Base-by-base conservation (phyloP, 2,329 filamentous ascomycete species). In the Microdochium nivale region DNA sequence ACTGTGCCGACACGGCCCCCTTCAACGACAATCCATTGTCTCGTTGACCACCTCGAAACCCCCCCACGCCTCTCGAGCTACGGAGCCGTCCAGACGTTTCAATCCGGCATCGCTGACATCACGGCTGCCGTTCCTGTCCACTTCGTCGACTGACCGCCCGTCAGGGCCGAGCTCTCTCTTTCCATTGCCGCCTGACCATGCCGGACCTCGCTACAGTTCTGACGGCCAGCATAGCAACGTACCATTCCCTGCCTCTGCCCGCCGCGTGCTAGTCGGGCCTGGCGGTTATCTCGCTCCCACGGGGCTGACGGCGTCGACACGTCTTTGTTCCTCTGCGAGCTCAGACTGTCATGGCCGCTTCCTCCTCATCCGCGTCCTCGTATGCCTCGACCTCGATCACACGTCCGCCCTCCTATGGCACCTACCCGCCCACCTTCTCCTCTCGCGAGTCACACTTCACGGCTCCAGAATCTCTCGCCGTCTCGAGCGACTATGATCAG, bases 381-480 rank as follows among this genome's bases (percentile, higher is more conserved):
- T 76, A 70, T 54, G 68, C 73, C 57, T 76, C 73, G 32, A 77
- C 74, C 51, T 77, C 51, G 11, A 73, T 60, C 68, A 68, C 52
- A 72, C 74, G 33, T 76, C 73, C 44, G 73, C 72, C 44, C 63
- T 71, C 57, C 65, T 68, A 55, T 69, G 68, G 56, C 67, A 66
- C 40, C 69, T 70, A 52, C 69, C 69, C 47, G 70, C 69, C 69
- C 54, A 63, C 67, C 40, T 68, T 72, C 59, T 62, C 66, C 62
- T 71, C 72, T 21, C 60, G 68, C 55, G 68, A 74, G 58, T 70
- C 71, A 51, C 69, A 70, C 50, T 76, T 70, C 68, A 75, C 75
- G 53, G 72, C 73, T 24, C 71, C 66, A 51, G 75, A 73, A n/a
- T 70, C 70, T 52, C 65, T 72, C 52, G 71, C 71, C 53, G 52